Evolutionary conservation across 108 stramenopile genomes (phyloP).

Genomic region (Hondaea fermentalgiana): DNA sequence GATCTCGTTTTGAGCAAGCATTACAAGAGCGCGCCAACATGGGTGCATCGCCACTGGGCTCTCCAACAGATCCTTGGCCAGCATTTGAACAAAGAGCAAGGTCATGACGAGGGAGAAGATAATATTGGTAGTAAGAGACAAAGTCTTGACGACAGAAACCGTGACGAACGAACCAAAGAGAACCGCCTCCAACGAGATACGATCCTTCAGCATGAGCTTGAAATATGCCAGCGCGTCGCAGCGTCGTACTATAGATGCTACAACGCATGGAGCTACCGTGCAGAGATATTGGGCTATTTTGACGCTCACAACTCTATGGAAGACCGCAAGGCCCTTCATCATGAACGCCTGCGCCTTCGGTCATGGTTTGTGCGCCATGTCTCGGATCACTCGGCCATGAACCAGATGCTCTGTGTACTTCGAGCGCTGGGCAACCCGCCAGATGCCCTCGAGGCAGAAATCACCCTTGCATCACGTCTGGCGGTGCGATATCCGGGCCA

Average conservation of each 20-base stretch:
- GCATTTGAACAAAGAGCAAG: too few relatives aligned
- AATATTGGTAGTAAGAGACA: background rate
- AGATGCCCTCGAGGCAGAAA: background rate
- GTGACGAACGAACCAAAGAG: too few relatives aligned
- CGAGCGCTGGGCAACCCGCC: background rate
- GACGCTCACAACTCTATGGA: background rate
- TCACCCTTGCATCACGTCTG: background rate
- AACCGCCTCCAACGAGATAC: too few relatives aligned
- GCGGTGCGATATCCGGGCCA: background rate
- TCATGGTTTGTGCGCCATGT: background rate
- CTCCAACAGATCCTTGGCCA: background rate
- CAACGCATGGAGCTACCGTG: background rate
- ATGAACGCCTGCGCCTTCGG: background rate
- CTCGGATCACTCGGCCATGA: background rate
- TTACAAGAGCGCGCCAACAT: background rate
- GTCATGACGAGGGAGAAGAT: too few relatives aligned
- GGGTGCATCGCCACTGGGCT: background rate
- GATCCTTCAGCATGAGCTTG: background rate
- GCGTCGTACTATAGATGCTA: background rate
- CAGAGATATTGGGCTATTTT: background rate
- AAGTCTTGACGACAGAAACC: background rate
- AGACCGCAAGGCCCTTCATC: background rate
- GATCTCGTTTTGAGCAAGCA: background rate
- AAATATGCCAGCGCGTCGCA: background rate
- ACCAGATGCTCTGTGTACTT: background rate